A percentile compares a stretch with the other conserved stretches of the same genome.
These are phyloP conservation scores for Aleurites moluccanus DNA, from an alignment of 441 rosid species.

Conservation along the genomic window DNA sequence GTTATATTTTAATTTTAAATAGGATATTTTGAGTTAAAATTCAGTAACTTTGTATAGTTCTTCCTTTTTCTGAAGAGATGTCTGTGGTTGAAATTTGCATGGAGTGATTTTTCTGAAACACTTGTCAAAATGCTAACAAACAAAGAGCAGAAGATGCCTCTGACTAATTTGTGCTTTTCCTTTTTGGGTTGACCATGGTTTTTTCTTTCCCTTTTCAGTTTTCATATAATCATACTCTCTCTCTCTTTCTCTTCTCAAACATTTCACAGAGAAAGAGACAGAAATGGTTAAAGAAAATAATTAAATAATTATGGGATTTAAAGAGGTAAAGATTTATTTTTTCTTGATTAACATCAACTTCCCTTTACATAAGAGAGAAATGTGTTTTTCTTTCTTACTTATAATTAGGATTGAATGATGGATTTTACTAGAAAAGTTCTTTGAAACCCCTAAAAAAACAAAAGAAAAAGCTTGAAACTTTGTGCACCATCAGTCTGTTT, in stretches of 20 bases:
- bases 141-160: slow-evolving; percentile 7
- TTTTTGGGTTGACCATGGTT: slow-evolving; percentile 14
- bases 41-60: neutral
- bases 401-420: neutral
- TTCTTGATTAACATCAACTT: neutral
- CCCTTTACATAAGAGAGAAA: neutral
- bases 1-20: no score
- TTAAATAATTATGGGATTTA: neutral
- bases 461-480: slow-evolving; percentile 9
- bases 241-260: neutral
- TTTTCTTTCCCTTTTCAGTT: no score
- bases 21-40: no score
- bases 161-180: slow-evolving; percentile 4
- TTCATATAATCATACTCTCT: neutral
- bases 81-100: slow-evolving; percentile 13
- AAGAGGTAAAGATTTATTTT: neutral
- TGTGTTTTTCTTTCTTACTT: neutral
- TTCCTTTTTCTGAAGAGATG: neutral
- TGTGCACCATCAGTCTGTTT: slow-evolving; percentile 1
- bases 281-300: neutral
- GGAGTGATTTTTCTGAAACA: neutral
- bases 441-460: neutral
- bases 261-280: neutral
- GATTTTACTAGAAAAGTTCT: neutral
- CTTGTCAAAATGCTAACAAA: slow-evolving; percentile 13